Evolutionary conservation across 108 stramenopile species (phyloP), one percentile per base, ranked within the genome.

Genomic region (Cyclotella baltica): DNA sequence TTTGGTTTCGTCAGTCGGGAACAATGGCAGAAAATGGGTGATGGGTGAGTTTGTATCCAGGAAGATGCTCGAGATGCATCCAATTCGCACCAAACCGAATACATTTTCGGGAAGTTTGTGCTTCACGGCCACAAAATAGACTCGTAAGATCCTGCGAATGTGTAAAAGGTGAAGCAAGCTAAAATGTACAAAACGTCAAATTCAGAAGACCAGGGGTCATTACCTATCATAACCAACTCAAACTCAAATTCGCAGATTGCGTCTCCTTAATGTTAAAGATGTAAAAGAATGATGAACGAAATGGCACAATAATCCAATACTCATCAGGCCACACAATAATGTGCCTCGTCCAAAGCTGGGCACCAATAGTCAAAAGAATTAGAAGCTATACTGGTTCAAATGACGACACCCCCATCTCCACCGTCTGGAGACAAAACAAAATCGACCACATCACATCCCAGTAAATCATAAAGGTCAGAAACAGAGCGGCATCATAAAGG

Each of bases 141-240:
- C n/a, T n/a, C n/a, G n/a, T n/a, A n/a, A 0, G 72, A 0, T 79
- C 78, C 6, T 79, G 78, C 16, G 64, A 79, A 67, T 73, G 73
- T n/a, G 27, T 63, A 5, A 73, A 58, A 37, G n/a, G 75, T 75
- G 30, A 64, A 53, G 67, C 31, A 31, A 52, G 59, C 51, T 8
- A 56, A 68, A 28, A 63, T 27, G 23, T 79, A 0, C 0, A 40
- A 22, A 59, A 73, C 18, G 30, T 79, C 15, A 1, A 57, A 11
- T 73, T 79, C 64, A 46, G 47, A 6, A 68, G 6, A 72, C 15
- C 67, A 0, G 35, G 56, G 27, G 2, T 4, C 16, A 59, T 18
- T 3, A 4, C 2, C 0, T 18, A 1, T 2, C 51, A 28, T 31
- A 25, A 13, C 8, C 5, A 29, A 5, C 5, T 3, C 6, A 1